Base-by-base conservation (phyloP, 768 basidiomycete genomes). In the Agaricus sinodeliciosus region DNA sequence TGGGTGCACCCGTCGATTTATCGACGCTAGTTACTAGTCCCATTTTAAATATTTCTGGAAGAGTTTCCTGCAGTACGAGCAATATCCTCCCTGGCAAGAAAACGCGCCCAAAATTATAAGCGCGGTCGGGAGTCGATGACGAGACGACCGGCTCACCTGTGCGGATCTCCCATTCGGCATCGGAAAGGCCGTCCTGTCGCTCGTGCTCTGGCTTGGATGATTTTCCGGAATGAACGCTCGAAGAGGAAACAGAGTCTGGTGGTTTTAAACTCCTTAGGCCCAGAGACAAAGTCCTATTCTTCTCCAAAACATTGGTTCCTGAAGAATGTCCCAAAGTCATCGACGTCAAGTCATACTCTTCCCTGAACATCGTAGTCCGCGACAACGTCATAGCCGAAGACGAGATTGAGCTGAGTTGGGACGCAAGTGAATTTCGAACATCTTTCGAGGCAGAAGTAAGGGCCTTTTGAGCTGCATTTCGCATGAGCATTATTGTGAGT, bases 101-200 rank as follows among this genome's bases (percentile, higher is more conserved):
- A 35, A n/a, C 56, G 26, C 39, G 49, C 49, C 39, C 51, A 27
- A 12, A 31, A 31, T 4, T 8, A 22, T 22, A 22, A 31, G 31
- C 31, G 31, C 31, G 11, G 31, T 31, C 3, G 11, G 31, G 11
- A 31, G 31, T 8, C 31, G 31, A 31, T 11, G 11, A 11, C 31
- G 31, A 31, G 31, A 31, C 11, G 11, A 31, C 8, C 16, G 28
- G 50, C 63, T 60, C 65, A 84, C 88, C 87, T 60, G 85, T 87
- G 22, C 85, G 81, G 46, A 89, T 74, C 61, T 87, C 80, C 87
- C 87, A 90, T 59, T 90, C 88, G 6, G 74, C 71, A 63, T 90
- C 88, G 0, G 85, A 78, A 7, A 89, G 60, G 56, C 72, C 62
- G 18, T 41, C 49, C 15, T 34, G 37, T 31, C 44, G 45, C 9